Evolutionary conservation across 2,329 filamentous ascomycete species (phyloP).

Genomic region (Penicillium sumatraense): DNA sequence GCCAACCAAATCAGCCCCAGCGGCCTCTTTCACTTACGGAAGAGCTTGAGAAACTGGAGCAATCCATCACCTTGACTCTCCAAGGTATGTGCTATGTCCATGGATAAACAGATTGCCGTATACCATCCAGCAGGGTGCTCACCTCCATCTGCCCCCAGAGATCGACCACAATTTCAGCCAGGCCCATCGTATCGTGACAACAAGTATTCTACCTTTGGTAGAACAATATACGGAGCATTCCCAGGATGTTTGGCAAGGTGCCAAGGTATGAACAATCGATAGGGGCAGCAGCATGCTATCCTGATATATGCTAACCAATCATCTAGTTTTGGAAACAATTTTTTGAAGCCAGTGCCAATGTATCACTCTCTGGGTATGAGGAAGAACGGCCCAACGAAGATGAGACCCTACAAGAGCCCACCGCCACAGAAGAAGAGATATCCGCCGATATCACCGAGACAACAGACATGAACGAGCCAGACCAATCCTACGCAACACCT

Average conservation of each 20-base stretch:
- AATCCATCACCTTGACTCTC: slow-evolving; percentile 92
- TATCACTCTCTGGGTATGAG: slow-evolving; percentile 93
- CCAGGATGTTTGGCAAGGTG: slow-evolving; percentile 92
- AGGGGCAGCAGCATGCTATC: neutral
- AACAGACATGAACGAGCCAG: slow-evolving; percentile 39
- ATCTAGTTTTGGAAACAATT: slow-evolving; percentile 98
- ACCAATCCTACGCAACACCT: slow-evolving; percentile 45
- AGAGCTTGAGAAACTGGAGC: slow-evolving; percentile 92
- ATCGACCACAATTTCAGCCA: slow-evolving; percentile 99
- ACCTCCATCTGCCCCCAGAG: slow-evolving; percentile 60
- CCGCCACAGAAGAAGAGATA: slow-evolving; percentile 61
- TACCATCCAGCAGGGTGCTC: slow-evolving; percentile 18
- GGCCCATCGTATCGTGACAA: slow-evolving; percentile 93
- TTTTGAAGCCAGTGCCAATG: slow-evolving; percentile 97
- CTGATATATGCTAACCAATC: slow-evolving; percentile 9
- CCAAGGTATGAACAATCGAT: slow-evolving; percentile 67
- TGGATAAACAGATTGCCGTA: slow-evolving; percentile 19
- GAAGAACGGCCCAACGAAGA: slow-evolving; percentile 73
- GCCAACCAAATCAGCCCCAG: slow-evolving; percentile 51
- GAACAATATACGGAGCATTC: slow-evolving; percentile 96
- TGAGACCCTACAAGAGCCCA: slow-evolving; percentile 57
- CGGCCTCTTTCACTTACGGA: slow-evolving; percentile 81
- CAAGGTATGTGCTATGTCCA: slow-evolving; percentile 66
- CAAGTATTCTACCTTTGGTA: slow-evolving; percentile 88
- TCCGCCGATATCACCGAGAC: slow-evolving; percentile 54